Evolutionary conservation across 169 alveolate genomes (phyloP), one percentile per base, ranked within the genome.

Genomic region (Condylostoma magnum): DNA sequence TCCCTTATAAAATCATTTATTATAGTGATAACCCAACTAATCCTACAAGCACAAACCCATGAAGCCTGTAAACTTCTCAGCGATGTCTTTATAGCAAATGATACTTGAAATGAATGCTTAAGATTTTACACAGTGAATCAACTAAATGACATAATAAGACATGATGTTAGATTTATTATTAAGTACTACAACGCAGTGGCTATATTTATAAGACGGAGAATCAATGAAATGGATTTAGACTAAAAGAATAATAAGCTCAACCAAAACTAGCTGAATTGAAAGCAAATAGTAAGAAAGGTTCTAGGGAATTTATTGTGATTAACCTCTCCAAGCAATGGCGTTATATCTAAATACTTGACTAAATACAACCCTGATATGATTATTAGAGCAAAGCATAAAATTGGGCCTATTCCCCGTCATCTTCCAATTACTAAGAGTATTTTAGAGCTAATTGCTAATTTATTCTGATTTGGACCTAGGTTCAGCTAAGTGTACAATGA

Each of bases 21-120:
- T 6, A 43, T 12, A 20, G 75, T 66, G 0, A 27, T 66, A 10
- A 20, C 65, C 10, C 63, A 66, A 63, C 31, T 46, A 10, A n/a
- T 66, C 12, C 6, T n/a, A 25, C 75, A 46, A 27, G 8, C 65
- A 22, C 75, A 41, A 20, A 66, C 75, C 25, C 25, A 8, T 46
- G 65, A 66, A 47, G 75, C 75, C 1, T 41, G 36, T 27, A 66
- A 66, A 66, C 44, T 66, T 10, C 28, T 66, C 6, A n/a, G 8
- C 27, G 75, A 66, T 2, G 75, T 66, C 8, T 66, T 66, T 47
- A 50, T 66, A 6, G 58, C 36, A 47, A 66, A 47, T 47, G 50
- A 47, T 22, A 25, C 66, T 31, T 66, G 75, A 63, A 44, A 25
- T 47, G 75, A 66, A 46, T 20, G 20, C 31, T n/a, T 30, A n/a